A percentile compares a stretch with the other conserved stretches of the same genome.
Evolutionary conservation across 495 filamentous ascomycete genomes (phyloP).

Genomic region (Hyaloscypha hepaticicola): DNA sequence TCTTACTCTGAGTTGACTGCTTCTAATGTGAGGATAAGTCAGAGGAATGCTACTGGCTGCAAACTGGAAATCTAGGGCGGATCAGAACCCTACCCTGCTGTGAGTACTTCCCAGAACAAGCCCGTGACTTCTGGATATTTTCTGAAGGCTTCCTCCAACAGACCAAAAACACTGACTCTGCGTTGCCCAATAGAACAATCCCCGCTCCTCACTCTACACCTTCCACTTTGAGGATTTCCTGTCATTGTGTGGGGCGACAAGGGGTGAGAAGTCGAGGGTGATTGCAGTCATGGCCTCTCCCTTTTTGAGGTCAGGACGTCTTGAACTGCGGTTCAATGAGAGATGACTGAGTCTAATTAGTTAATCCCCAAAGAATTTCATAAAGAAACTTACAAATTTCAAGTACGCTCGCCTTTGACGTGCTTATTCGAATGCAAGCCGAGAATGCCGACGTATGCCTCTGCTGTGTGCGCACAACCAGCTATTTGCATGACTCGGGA

Average conservation of each 20-base stretch:
- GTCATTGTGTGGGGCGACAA: slow-evolving; percentile 8
- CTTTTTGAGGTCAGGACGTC: neutral
- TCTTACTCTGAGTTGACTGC: no score
- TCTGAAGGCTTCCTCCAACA: no score
- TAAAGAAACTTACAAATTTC: slow-evolving; percentile 3
- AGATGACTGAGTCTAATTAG: neutral
- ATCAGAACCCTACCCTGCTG: no score
- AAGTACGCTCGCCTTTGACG: slow-evolving; percentile 11
- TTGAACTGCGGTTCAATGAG: neutral
- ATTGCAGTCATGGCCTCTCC: neutral
- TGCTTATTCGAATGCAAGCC: slow-evolving; percentile 9
- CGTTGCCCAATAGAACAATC: no score
- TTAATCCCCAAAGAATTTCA: neutral
- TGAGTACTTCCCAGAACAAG: no score
- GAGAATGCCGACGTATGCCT: slow-evolving; percentile 15
- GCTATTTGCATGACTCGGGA: slow-evolving; percentile 7
- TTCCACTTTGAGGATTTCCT: no score
- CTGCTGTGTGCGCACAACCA: slow-evolving; percentile 5
- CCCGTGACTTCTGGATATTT: no score
- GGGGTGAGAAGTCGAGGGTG: slow-evolving; percentile 8
- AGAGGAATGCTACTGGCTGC: no score
- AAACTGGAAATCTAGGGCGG: no score
- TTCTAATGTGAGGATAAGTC: no score
- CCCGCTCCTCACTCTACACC: no score
- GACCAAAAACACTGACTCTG: no score